Conservation (phyloP, 2,329 filamentous ascomycete genomes). For the Botryotinia calthae region DNA sequence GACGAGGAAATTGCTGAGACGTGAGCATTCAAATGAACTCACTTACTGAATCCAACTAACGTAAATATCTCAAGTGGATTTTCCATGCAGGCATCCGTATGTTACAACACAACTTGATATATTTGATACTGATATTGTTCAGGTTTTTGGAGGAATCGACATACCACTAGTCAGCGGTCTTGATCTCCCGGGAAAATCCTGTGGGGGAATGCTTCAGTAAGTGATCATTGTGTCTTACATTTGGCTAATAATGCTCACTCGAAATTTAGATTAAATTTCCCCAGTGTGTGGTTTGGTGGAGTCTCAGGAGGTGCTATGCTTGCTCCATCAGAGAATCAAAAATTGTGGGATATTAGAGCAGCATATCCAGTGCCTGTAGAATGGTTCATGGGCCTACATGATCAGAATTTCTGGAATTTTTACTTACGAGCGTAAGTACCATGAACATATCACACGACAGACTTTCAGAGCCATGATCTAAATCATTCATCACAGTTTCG, state of each 20-base stretch:
- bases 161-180: neutral
- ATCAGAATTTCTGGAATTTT: neutral
- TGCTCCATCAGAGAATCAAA: neutral
- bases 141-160: neutral
- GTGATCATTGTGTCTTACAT: neutral
- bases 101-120: neutral
- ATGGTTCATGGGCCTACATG: neutral
- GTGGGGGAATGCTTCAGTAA: slow-evolving; percentile 1
- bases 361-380: neutral
- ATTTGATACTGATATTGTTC: neutral
- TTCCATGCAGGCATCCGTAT: neutral
- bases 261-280: neutral
- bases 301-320: neutral
- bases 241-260: neutral
- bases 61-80: neutral
- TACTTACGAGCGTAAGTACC: neutral
- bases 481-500: neutral
- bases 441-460: neutral
- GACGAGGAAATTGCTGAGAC: neutral
- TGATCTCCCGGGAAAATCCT: neutral
- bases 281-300: neutral
- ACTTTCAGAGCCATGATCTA: neutral
- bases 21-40: neutral
- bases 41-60: neutral
- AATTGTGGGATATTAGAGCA: neutral